A percentile compares a stretch with the other conserved stretches of the same genome.
These are phyloP conservation scores for Kalmusia sp. DNA, from an alignment of 2,329 filamentous ascomycete genomes.

Conservation along the genomic window DNA sequence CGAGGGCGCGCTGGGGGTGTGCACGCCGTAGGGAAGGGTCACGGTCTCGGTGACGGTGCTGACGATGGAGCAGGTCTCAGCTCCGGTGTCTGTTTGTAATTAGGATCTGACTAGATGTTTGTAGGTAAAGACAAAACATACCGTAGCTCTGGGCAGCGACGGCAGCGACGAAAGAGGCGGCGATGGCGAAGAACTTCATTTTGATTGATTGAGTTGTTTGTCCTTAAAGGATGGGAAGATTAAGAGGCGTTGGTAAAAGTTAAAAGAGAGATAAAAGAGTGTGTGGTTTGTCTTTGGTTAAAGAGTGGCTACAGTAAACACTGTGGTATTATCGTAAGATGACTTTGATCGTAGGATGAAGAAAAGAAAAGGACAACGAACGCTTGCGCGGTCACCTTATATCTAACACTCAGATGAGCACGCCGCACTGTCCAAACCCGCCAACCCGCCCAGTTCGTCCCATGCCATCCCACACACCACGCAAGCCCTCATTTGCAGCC, in stretches of 20 bases:
- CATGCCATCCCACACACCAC: neutral
- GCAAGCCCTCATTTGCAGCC: neutral
- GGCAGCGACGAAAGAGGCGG: slow-evolving; percentile 33
- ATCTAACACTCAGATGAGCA: slow-evolving; percentile 18
- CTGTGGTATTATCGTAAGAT: slow-evolving; percentile 23
- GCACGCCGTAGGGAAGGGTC: slow-evolving; percentile 16
- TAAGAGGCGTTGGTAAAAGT: slow-evolving; percentile 17
- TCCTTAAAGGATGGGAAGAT: slow-evolving; percentile 1
- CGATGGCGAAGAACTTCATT: slow-evolving; percentile 43
- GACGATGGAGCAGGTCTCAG: slow-evolving; percentile 30
- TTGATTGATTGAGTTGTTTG: slow-evolving; percentile 13
- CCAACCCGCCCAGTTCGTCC: too few relatives aligned
- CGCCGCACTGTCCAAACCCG: neutral
- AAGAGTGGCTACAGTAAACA: slow-evolving; percentile 41
- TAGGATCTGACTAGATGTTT: neutral
- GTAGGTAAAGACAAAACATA: neutral
- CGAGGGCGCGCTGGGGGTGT: slow-evolving; percentile 30
- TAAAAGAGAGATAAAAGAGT: slow-evolving; percentile 20
- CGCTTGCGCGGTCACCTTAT: slow-evolving; percentile 18
- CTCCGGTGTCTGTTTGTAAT: slow-evolving; percentile 15
- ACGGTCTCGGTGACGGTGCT: slow-evolving; percentile 41
- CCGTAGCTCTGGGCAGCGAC: slow-evolving; percentile 30
- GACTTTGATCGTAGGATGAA: slow-evolving; percentile 21
- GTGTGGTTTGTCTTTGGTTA: slow-evolving; percentile 20
- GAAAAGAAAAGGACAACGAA: slow-evolving; percentile 11